Evolutionary conservation across 768 basidiomycete genomes (phyloP).

Genomic region (Trametes cinnabarina): DNA sequence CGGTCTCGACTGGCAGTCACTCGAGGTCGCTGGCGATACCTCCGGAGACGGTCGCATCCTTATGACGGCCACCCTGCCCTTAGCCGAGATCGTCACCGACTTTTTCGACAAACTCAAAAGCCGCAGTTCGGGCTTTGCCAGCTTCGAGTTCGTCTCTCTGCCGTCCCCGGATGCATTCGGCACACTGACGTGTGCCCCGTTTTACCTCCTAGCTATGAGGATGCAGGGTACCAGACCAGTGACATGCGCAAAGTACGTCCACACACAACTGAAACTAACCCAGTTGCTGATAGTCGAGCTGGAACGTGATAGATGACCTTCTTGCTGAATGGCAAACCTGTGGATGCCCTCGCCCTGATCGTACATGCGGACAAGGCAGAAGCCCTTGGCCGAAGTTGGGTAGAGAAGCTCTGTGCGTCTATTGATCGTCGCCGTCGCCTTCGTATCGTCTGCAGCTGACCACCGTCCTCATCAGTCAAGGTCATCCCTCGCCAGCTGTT

Average conservation of each 20-base stretch:
- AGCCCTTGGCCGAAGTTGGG: constrained; percentile 77
- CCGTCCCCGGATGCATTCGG: not conserved
- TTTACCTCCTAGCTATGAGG: constrained; percentile 71
- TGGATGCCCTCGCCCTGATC: constrained; percentile 92
- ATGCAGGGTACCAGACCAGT: constrained; percentile 82
- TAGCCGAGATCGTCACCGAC: constrained; percentile 90
- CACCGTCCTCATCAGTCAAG: constrained; percentile 54
- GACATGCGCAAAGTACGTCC: constrained; percentile 75
- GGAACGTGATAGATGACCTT: constrained; percentile 96
- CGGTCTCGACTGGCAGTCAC: constrained; percentile 78
- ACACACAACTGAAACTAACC: too few relatives aligned
- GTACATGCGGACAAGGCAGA: constrained; percentile 82
- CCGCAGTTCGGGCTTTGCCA: constrained; percentile 86
- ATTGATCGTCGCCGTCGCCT: not conserved
- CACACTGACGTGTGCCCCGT: not conserved
- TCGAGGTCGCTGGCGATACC: constrained; percentile 47
- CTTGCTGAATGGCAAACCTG: constrained; percentile 81
- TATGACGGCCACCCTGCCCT: constrained; percentile 78
- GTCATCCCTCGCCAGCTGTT: constrained; percentile 92
- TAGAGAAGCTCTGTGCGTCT: constrained; percentile 83
- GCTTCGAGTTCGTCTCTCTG: constrained; percentile 70
- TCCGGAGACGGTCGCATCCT: constrained; percentile 63
- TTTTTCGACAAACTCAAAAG: constrained; percentile 96
- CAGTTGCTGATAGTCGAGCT: too few relatives aligned
- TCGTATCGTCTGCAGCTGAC: not conserved